Evolutionary conservation across 352 stramenopile species (phyloP).

Genomic region (Phytophthora tentaculata): DNA sequence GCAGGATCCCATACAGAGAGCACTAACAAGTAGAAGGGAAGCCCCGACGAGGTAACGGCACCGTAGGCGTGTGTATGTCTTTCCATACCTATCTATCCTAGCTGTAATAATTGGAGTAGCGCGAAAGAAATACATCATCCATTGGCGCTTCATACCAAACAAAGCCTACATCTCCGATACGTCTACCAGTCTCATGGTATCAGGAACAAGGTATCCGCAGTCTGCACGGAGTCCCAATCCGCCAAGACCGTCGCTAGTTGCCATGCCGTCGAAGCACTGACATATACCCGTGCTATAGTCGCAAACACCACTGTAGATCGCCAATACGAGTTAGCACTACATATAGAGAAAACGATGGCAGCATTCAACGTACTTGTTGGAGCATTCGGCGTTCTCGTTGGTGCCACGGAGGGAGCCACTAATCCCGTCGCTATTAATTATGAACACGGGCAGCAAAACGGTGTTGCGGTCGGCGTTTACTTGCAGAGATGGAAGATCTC

Average conservation of each 20-base stretch:
- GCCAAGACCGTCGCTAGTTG: conserved; percentile 60
- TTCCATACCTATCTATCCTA: conserved; percentile 41
- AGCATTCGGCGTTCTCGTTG: conserved; percentile 75
- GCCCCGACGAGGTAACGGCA: conserved; percentile 26
- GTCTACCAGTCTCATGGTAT: conserved; percentile 50
- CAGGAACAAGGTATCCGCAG: conserved; percentile 61
- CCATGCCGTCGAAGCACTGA: conserved; percentile 77
- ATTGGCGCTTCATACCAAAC: conserved; percentile 22
- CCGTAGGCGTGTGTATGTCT: conserved; percentile 38
- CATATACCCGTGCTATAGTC: conserved; percentile 59
- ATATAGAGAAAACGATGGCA: neutral
- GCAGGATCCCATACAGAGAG: conserved; percentile 27
- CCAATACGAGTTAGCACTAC: neutral
- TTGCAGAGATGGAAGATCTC: conserved; percentile 61
- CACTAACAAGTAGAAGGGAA: conserved; percentile 38
- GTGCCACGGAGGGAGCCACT: conserved; percentile 59
- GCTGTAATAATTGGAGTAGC: conserved; percentile 46
- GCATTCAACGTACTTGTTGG: conserved; percentile 64
- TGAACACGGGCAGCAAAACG: conserved; percentile 52
- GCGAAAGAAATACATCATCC: conserved; percentile 39
- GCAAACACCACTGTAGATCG: conserved; percentile 57
- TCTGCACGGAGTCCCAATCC: conserved; percentile 61
- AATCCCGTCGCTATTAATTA: conserved; percentile 63
- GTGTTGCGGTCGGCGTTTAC: conserved; percentile 38
- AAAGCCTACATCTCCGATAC: conserved; percentile 24